A percentile compares a stretch with the other conserved stretches of the same genome.
These are phyloP conservation scores for Cucurbita pepo DNA, from an alignment of 306 rosid species.

Conservation along the genomic window DNA sequence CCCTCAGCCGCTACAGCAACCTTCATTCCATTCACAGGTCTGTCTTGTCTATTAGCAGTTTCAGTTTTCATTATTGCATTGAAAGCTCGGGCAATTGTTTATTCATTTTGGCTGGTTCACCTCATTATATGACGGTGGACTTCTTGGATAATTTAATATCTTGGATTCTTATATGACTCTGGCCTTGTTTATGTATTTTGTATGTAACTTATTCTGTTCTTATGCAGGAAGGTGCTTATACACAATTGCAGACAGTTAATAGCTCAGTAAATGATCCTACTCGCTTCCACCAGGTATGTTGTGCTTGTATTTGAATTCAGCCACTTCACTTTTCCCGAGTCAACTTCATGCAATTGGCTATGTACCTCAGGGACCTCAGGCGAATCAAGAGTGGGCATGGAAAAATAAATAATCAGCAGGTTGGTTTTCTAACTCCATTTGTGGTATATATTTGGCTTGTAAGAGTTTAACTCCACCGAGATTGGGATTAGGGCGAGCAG, in stretches of 20 bases:
- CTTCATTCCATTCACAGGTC: slow-evolving; percentile 37
- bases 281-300: slow-evolving; percentile 34
- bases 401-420: slow-evolving; percentile 64
- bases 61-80: neutral
- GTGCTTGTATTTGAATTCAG: neutral
- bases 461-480: neutral
- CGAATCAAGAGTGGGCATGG: slow-evolving; percentile 72
- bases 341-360: slow-evolving; percentile 7
- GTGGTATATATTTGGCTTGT: neutral
- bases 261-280: slow-evolving; percentile 34
- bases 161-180: neutral
- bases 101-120: slow-evolving; percentile 1
- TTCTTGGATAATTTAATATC: neutral
- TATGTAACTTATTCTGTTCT: neutral
- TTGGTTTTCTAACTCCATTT: slow-evolving; percentile 5
- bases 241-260: slow-evolving; percentile 23
- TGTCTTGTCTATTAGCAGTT: slow-evolving; percentile 11
- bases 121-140: neutral
- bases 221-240: slow-evolving; percentile 40
- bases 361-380: slow-evolving; percentile 40
- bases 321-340: neutral
- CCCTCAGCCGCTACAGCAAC: slow-evolving; percentile 47
- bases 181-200: too few species aligned
- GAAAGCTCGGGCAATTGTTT: neutral
- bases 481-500: neutral